Conservation (phyloP, 208 protist species). For the Naegleria fowleri region DNA sequence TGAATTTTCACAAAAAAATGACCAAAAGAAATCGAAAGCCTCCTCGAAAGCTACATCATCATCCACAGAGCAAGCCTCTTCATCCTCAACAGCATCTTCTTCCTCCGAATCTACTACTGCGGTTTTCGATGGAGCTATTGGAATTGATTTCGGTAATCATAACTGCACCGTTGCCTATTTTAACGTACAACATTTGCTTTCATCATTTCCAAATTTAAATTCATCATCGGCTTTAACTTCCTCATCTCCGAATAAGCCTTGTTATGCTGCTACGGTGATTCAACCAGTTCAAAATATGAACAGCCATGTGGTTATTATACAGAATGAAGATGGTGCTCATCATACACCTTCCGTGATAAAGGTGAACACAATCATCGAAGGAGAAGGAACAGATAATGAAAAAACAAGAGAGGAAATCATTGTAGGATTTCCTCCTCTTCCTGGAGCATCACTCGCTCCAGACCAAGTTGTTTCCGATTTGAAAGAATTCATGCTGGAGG, state of each 20-base stretch:
- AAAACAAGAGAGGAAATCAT: neutral
- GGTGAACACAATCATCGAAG: neutral
- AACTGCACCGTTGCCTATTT: neutral
- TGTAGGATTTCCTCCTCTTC: neutral
- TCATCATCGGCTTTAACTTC: neutral
- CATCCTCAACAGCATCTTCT: neutral
- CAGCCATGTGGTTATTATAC: conserved; percentile 1
- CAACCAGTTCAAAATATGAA: neutral
- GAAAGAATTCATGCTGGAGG: neutral
- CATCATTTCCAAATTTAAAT: neutral
- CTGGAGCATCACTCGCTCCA: neutral
- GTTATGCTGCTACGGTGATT: neutral
- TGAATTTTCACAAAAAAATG: neutral
- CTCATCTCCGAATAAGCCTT: neutral
- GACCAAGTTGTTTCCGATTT: neutral
- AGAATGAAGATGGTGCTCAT: conserved; percentile 18
- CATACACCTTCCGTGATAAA: neutral
- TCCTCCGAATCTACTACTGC: neutral
- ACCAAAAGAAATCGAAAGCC: neutral
- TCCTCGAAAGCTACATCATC: neutral
- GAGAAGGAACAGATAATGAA: neutral
- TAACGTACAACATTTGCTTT: neutral
- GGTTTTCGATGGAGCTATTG: neutral
- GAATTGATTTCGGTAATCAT: conserved; percentile 17
- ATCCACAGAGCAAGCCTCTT: neutral